Evolutionary conservation across 768 basidiomycete genomes (phyloP), one percentile per base, ranked within the genome.

Genomic region (Russula abietina): DNA sequence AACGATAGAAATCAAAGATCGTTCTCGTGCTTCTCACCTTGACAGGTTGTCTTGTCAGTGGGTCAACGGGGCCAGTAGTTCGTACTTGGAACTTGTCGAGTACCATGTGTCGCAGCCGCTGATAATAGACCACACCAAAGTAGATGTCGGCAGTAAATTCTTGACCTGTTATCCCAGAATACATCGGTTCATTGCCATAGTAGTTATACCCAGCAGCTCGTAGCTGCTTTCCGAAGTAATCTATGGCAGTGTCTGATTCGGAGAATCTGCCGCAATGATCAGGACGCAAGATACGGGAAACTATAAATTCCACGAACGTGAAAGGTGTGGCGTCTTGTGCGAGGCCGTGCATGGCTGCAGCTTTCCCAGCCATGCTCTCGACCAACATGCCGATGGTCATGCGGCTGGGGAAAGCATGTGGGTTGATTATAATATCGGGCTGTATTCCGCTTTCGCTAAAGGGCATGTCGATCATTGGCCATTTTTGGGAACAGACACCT

Each of bases 371-470:
- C 86, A 98, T 87, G 75, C 93, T 96, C 80, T 99, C 97, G 61
- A 99, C 93, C 73, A 99, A 87, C 97, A 99, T 99, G 62, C 97
- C 97, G 69, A 99, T 99, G 1, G 97, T 99, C 97, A 99, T 99
- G 69, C 97, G 91, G 80, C 88, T 91, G 2, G 97, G 97, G 80
- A 99, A 99, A 17, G 97, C 97, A 73, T 99, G 97, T 39, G 97
- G 97, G 76, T 99, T 99, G 79, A 99, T 98, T 73, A 99, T 98
- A 55, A 99, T 85, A 75, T 99, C 97, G 1, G 97, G 97, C 74
- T 98, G 96, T 83, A 99, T 94, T 17, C 97, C 97, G 61, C 92
- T 96, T 78, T 99, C 97, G 69, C 87, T 88, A 81, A 99, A 98
- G 16, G 97, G 97, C 97, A 99, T 98, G 73, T 99, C 97, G 68